Percentiles rank a stretch among this genome's conserved stretches.
These are phyloP conservation scores for Ganoderma resinaceum DNA, from an alignment of 1,284 basidiomycete species.

Conservation along the genomic window DNA sequence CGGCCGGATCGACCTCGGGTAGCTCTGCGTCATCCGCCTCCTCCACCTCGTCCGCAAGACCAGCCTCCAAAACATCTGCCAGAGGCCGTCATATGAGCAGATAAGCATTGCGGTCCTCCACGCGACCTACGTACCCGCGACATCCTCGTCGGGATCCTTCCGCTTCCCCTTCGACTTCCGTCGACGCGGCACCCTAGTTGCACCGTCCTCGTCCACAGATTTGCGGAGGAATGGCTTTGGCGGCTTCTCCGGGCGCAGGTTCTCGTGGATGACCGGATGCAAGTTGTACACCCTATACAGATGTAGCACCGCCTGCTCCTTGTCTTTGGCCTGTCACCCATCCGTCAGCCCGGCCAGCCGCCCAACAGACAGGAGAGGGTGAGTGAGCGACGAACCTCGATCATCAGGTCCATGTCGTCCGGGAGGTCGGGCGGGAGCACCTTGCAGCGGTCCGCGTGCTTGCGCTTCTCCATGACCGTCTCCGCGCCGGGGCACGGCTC, in stretches of 20 bases:
- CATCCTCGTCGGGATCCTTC: slow-evolving; percentile 9
- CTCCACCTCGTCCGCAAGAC: slow-evolving; percentile 19
- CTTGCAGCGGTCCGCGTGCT: slow-evolving; percentile 84
- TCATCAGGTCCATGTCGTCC: slow-evolving; percentile 80
- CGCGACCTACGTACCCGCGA: not conserved
- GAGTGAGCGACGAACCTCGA: slow-evolving; percentile 67
- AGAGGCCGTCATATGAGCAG: not conserved
- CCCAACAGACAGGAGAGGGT: not conserved
- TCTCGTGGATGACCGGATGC: slow-evolving; percentile 65
- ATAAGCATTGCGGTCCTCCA: not conserved
- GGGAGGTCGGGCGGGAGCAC: slow-evolving; percentile 65
- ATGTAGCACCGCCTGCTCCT: slow-evolving; percentile 93
- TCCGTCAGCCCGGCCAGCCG: not conserved
- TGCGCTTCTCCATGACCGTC: slow-evolving; percentile 82
- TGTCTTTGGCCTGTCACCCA: slow-evolving; percentile 74
- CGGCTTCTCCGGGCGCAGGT: slow-evolving; percentile 47
- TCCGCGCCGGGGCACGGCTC: slow-evolving; percentile 81
- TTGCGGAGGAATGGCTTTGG: slow-evolving; percentile 49
- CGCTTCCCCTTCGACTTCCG: slow-evolving; percentile 4
- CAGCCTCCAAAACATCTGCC: slow-evolving; percentile 7
- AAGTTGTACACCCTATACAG: slow-evolving; percentile 82
- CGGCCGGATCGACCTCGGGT: too few relatives aligned
- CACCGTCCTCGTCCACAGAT: slow-evolving; percentile 11
- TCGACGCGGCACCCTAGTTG: not conserved
- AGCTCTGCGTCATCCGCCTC: slow-evolving; percentile 16